Conservation (phyloP, 257 asterid species). For the Capsicum pubescens region DNA sequence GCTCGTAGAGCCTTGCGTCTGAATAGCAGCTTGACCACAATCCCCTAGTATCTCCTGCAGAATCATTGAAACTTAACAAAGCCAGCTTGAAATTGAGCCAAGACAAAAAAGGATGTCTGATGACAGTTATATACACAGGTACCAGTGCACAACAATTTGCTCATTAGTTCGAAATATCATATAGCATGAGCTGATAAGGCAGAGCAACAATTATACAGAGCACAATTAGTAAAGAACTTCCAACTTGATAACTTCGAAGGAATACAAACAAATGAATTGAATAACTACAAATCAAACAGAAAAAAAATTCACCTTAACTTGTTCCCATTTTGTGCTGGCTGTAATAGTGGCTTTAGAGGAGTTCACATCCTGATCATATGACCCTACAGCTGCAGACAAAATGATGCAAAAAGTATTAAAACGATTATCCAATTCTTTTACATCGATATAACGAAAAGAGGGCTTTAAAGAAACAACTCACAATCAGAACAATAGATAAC, state of each 20-base stretch:
- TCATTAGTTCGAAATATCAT: neutral
- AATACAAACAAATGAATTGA: slow-evolving; percentile 6
- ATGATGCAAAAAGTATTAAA: neutral
- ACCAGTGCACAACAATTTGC: neutral
- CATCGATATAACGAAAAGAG: slow-evolving; percentile 9
- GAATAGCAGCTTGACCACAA: slow-evolving; percentile 81
- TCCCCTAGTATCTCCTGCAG: slow-evolving; percentile 82
- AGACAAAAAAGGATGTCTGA: neutral
- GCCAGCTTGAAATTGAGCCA: neutral
- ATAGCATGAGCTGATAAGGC: neutral
- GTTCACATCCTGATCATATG: slow-evolving; percentile 52
- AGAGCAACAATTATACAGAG: neutral
- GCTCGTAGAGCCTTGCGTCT: slow-evolving; percentile 79
- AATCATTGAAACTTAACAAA: slow-evolving; percentile 10
- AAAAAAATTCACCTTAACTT: slow-evolving; percentile 64
- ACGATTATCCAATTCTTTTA: slow-evolving; percentile 9
- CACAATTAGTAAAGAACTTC: neutral
- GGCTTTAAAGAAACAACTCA: slow-evolving; percentile 40
- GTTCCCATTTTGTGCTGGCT: slow-evolving; percentile 82
- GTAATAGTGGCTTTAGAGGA: slow-evolving; percentile 55
- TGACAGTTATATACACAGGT: slow-evolving; percentile 13
- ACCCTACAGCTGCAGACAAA: slow-evolving; percentile 52
- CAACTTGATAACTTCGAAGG: neutral
- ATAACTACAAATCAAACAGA: neutral
- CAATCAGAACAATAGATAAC: slow-evolving; percentile 57